These are phyloP conservation scores for Trichomonascaceae sp. DNA, from an alignment of 1,139 yeast species.

Conservation along the genomic window DNA sequence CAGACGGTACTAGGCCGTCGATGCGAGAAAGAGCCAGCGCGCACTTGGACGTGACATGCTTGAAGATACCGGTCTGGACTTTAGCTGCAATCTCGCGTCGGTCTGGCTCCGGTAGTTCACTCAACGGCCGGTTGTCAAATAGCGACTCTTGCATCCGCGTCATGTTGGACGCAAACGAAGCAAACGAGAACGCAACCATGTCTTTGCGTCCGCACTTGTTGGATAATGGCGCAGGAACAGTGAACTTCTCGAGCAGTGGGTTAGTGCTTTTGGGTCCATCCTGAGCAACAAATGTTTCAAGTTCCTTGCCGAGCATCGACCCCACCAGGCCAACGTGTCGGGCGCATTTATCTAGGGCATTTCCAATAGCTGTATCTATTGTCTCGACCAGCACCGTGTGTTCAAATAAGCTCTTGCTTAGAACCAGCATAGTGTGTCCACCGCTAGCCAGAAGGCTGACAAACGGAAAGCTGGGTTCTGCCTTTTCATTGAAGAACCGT, in stretches of 20 bases:
- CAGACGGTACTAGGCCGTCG: slow-evolving; percentile 23
- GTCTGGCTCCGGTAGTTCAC: slow-evolving; percentile 10
- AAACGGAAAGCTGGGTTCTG: slow-evolving; percentile 56
- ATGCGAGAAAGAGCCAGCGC: slow-evolving; percentile 32
- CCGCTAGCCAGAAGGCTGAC: slow-evolving; percentile 77
- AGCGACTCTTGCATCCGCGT: slow-evolving; percentile 1
- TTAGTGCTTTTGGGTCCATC: slow-evolving; percentile 14
- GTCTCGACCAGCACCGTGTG: slow-evolving; percentile 71
- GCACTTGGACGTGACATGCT: slow-evolving; percentile 56
- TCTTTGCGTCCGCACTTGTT: slow-evolving; percentile 35
- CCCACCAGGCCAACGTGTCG: slow-evolving; percentile 71
- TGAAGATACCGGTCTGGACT: slow-evolving; percentile 53
- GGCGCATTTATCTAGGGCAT: slow-evolving; percentile 86
- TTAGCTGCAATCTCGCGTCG: slow-evolving; percentile 39
- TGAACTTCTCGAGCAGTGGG: slow-evolving; percentile 17
- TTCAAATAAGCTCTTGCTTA: slow-evolving; percentile 42
- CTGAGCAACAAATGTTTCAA: slow-evolving; percentile 44
- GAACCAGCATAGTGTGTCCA: slow-evolving; percentile 86
- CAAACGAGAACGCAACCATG: slow-evolving; percentile 54
- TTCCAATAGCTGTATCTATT: slow-evolving; percentile 85
- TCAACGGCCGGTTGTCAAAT: slow-evolving; percentile 4
- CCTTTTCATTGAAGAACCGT: slow-evolving; percentile 32
- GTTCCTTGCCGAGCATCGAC: slow-evolving; percentile 72
- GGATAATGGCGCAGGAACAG: slow-evolving; percentile 40
- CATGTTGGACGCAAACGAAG: slow-evolving; percentile 56